Percentiles rank a stretch among this genome's conserved stretches.
Conservation (phyloP, 352 stramenopile species). For the Phytophthora cryptogea region DNA sequence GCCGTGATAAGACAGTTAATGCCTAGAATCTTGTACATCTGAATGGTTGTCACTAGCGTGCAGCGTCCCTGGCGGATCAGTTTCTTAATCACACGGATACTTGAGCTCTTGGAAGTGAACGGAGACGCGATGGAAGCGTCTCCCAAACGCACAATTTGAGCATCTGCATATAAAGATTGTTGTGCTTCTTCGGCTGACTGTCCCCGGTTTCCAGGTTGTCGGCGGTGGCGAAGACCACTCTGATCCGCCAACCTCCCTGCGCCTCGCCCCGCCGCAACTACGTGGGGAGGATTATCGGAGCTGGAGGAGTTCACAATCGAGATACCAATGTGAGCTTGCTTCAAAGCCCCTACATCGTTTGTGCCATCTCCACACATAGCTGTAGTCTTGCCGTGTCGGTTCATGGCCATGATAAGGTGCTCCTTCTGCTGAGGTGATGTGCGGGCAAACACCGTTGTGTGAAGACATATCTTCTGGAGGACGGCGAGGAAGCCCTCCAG, state of each 20-base stretch:
- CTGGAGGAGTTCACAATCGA: slow-evolving; percentile 81
- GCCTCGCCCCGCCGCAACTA: slow-evolving; percentile 40
- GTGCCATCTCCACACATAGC: slow-evolving; percentile 99
- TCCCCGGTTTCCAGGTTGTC: slow-evolving; percentile 63
- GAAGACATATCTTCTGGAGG: slow-evolving; percentile 76
- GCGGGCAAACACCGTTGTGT: slow-evolving; percentile 94
- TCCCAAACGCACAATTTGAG: slow-evolving; percentile 97
- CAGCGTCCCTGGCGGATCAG: slow-evolving; percentile 98
- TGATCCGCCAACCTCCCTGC: slow-evolving; percentile 48
- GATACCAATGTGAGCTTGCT: slow-evolving; percentile 91
- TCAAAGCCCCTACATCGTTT: slow-evolving; percentile 98
- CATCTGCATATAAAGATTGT: slow-evolving; percentile 82
- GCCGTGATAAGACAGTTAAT: slow-evolving; percentile 98
- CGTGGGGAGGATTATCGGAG: slow-evolving; percentile 54
- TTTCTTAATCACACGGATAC: slow-evolving; percentile 91
- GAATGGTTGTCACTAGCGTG: slow-evolving; percentile 98
- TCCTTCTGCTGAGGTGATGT: slow-evolving; percentile 98
- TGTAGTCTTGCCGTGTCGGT: slow-evolving; percentile 90
- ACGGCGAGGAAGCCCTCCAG: slow-evolving; percentile 68
- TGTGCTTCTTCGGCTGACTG: slow-evolving; percentile 51
- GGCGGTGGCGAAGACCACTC: slow-evolving; percentile 50
- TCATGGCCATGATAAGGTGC: slow-evolving; percentile 94
- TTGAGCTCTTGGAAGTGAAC: slow-evolving; percentile 96
- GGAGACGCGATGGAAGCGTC: slow-evolving; percentile 99
- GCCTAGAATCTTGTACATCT: slow-evolving; percentile 99